Evolutionary conservation across 1,284 basidiomycete species (phyloP), one percentile per base, ranked within the genome.

Genomic region (Bjerkandera adusta): DNA sequence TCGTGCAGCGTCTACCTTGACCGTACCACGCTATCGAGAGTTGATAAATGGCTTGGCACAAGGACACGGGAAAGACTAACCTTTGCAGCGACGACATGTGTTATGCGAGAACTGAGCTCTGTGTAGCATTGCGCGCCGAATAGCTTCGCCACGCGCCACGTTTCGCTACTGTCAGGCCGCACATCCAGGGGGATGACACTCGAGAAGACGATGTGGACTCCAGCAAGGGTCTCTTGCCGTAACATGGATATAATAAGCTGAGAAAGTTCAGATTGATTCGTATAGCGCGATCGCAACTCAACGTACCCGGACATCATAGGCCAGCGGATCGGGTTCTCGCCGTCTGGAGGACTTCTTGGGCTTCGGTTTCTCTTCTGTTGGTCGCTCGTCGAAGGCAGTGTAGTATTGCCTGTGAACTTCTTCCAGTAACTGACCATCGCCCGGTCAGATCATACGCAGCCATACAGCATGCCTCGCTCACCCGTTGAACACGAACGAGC

Each of bases 21-120:
- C 85, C 0, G 96, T 98, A 27, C 92, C 91, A 52, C 79, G 76
- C 87, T 92, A 47, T 15, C 41, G 16, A 36, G 30, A 16, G 35
- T 27, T 33, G 16, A 34, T 34, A 30, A 32, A 26, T 16, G 29
- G 1, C 11, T 20, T 25, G 15, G 48, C 25, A 29, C 33, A 47
- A 38, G 46, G 43, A 26, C 44, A 36, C 16, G 45, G 41, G 34
- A 16, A 26, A 5, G 21, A 37, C 34, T 35, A 7, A 89, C 85
- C 72, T 91, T 89, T 3, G 88, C 89, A 12, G 93, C 89, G 21
- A 99, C 90, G 27, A 98, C 84, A 59, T 99, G 96, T 0, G 96
- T 98, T 15, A 90, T 78, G 1, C 76, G 67, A n/a, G 68, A 65
- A 2, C 73, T 76, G 20, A 97, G 64, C 45, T 89, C 82, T 13